These are phyloP conservation scores for Paecilomyces variotii DNA, from an alignment of 2,329 filamentous ascomycete species.

Conservation along the genomic window DNA sequence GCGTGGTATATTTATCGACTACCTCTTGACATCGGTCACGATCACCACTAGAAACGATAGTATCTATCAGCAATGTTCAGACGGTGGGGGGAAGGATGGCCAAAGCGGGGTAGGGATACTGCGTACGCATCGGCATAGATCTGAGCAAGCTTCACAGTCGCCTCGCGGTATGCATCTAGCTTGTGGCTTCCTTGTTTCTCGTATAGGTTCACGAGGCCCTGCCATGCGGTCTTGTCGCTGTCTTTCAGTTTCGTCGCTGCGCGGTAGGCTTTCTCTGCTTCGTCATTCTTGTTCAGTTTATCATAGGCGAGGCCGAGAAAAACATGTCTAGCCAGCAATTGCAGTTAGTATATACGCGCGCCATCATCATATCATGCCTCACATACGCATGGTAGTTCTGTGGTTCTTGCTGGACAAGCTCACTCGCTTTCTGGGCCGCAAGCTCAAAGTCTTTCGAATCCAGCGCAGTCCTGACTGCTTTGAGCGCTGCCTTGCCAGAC, in stretches of 20 bases:
- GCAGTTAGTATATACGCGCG: slow-evolving; percentile 6
- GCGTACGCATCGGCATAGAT: slow-evolving; percentile 60
- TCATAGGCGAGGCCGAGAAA: slow-evolving; percentile 81
- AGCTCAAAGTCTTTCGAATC: slow-evolving; percentile 72
- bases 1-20: slow-evolving; percentile 71
- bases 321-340: slow-evolving; percentile 52
- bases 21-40: slow-evolving; percentile 52
- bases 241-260: slow-evolving; percentile 64
- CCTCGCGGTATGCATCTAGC: slow-evolving; percentile 65
- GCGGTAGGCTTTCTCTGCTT: slow-evolving; percentile 69
- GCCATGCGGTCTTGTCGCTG: slow-evolving; percentile 77
- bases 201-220: slow-evolving; percentile 78
- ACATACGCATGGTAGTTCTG: slow-evolving; percentile 74
- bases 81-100: neutral
- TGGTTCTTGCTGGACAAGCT: slow-evolving; percentile 62
- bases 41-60: slow-evolving; percentile 42
- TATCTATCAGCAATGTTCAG: slow-evolving; percentile 8
- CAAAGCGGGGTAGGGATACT: neutral
- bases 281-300: slow-evolving; percentile 61
- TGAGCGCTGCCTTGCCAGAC: slow-evolving; percentile 63
- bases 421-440: slow-evolving; percentile 60
- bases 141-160: slow-evolving; percentile 63
- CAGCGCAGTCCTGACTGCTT: slow-evolving; percentile 70
- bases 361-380: neutral
- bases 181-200: slow-evolving; percentile 65